Evolutionary conservation across 2,329 filamentous ascomycete genomes (phyloP).

Genomic region (Calonectria pseudoreteaudii): DNA sequence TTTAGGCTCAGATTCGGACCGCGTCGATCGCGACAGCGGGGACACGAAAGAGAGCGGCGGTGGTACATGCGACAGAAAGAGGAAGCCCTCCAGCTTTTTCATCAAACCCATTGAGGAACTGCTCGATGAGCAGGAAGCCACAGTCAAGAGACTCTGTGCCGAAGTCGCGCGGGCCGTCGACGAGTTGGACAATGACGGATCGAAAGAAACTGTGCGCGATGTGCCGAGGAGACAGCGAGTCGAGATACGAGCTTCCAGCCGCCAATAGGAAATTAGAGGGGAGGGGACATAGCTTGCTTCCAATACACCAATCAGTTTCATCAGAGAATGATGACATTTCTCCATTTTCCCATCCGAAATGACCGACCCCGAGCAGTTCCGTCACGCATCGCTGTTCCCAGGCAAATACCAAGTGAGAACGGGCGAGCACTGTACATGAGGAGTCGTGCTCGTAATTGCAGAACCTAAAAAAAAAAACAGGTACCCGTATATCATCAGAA

Average conservation of each 20-base stretch:
- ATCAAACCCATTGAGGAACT: background rate
- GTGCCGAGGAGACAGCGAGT: background rate
- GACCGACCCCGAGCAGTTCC: too few relatives aligned
- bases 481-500: too few relatives aligned
- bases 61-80: background rate
- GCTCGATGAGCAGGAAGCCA: background rate
- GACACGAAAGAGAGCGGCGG: background rate
- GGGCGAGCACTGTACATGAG: too few relatives aligned
- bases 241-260: background rate
- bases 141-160: background rate
- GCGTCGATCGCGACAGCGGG: background rate
- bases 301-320: background rate
- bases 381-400: too few relatives aligned
- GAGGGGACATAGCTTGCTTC: background rate
- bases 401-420: too few relatives aligned
- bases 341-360: too few relatives aligned
- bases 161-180: background rate
- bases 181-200: background rate
- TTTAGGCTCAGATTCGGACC: background rate
- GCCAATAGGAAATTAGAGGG: background rate
- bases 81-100: background rate
- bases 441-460: too few relatives aligned
- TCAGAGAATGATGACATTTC: too few relatives aligned
- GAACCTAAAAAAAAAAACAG: too few relatives aligned
- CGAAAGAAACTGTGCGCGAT: background rate